Conservation (phyloP, 208 protist genomes). For the Acanthamoeba triangularis region DNA sequence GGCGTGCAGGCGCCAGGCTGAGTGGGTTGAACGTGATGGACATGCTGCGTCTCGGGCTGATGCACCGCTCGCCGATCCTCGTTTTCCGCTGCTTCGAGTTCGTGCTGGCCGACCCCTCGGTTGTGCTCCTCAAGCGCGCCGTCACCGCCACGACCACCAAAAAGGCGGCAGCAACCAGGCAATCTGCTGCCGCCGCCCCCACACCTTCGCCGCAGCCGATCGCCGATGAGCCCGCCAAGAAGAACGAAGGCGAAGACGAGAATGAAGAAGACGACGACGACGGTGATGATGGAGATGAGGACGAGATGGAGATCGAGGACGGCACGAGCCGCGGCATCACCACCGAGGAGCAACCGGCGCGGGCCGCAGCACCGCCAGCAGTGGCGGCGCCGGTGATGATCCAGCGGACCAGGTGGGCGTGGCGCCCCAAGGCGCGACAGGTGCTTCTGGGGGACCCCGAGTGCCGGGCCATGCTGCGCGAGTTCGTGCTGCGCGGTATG, state of each 20-base stretch:
- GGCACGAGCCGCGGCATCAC: neutral
- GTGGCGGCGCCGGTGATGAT: neutral
- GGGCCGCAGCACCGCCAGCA: neutral
- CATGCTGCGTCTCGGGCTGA: constrained; percentile 8
- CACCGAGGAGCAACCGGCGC: neutral
- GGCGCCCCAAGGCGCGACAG: neutral
- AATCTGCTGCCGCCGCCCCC: neutral
- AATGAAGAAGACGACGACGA: neutral
- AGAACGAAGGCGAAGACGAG: neutral
- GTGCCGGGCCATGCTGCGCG: neutral
- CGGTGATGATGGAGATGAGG: neutral
- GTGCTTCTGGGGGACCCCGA: neutral
- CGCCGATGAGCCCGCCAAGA: neutral
- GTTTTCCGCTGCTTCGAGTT: constrained; percentile 26
- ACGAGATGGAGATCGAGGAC: neutral
- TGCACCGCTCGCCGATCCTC: neutral
- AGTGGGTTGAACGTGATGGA: neutral
- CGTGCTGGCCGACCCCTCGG: neutral
- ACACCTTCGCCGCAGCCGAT: too few relatives aligned
- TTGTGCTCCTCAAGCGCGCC: neutral
- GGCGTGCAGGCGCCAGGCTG: neutral
- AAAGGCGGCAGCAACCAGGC: neutral
- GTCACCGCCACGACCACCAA: neutral
- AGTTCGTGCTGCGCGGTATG: neutral
- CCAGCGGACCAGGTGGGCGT: neutral